A percentile compares a stretch with the other conserved stretches of the same genome.
Evolutionary conservation across 73 alveolate species (phyloP).

Genomic region (Tetrahymena borealis): DNA sequence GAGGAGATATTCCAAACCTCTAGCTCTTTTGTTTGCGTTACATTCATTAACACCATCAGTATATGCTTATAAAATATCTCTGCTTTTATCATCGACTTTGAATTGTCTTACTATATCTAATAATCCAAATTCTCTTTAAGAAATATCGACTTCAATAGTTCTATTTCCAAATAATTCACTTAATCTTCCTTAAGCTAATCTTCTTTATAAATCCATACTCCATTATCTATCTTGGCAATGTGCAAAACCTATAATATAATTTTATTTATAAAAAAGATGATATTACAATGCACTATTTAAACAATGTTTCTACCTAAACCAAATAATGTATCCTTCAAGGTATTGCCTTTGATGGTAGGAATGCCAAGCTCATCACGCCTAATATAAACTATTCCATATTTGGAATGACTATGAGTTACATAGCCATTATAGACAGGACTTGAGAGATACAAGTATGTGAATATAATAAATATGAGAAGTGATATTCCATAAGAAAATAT

Average conservation of each 20-base stretch:
- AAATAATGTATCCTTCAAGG: conserved; percentile 20
- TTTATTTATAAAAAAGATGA: not conserved
- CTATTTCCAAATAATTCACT: conserved; percentile 32
- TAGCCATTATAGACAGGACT: not conserved
- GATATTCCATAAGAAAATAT: not conserved
- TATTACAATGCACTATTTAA: not conserved
- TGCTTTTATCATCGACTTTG: conserved; percentile 31
- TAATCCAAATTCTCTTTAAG: not conserved
- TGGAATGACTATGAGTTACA: not conserved
- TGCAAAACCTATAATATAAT: conserved; percentile 7
- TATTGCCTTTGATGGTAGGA: conserved; percentile 22
- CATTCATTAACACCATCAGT: conserved; percentile 88
- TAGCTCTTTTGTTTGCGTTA: conserved; percentile 41
- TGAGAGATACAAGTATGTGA: not conserved
- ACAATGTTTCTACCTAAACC: not conserved
- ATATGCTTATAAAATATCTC: conserved; percentile 45
- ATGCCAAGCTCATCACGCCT: conserved; percentile 34
- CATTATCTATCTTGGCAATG: conserved; percentile 41
- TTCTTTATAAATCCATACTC: conserved; percentile 7
- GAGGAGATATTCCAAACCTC: conserved; percentile 79
- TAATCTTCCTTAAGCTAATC: conserved; percentile 29
- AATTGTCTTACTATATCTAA: not conserved
- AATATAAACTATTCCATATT: not conserved
- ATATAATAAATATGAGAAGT: not conserved
- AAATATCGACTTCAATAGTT: not conserved